Conservation (phyloP, 805 yeast species). For the Candida koratica region DNA sequence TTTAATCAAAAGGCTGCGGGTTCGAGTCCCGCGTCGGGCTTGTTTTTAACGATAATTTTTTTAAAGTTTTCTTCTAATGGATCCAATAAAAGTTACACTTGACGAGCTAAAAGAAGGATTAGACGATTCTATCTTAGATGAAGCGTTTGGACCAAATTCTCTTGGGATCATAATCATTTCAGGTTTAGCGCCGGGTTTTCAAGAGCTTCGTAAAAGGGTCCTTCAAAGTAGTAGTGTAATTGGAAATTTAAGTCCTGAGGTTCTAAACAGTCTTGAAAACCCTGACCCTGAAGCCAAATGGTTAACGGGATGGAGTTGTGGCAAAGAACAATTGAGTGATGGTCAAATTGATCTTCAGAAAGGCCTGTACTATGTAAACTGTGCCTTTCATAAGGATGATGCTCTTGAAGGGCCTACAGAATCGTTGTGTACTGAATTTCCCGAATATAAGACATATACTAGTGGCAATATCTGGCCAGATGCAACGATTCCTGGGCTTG, state of each 20-base stretch:
- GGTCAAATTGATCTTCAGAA: slow-evolving; percentile 48
- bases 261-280: slow-evolving; percentile 38
- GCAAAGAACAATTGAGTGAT: slow-evolving; percentile 45
- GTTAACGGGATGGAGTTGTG: slow-evolving; percentile 61
- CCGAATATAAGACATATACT: slow-evolving; percentile 41
- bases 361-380: slow-evolving; percentile 57
- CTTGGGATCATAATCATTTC: slow-evolving; percentile 51
- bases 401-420: slow-evolving; percentile 44
- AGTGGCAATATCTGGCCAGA: slow-evolving; percentile 53
- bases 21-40: slow-evolving; percentile 19
- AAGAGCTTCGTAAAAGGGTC: slow-evolving; percentile 38
- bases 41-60: slow-evolving; percentile 4
- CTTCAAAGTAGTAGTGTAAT: slow-evolving; percentile 40
- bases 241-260: slow-evolving; percentile 34
- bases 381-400: slow-evolving; percentile 48
- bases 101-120: slow-evolving; percentile 29
- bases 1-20: slow-evolving; percentile 28
- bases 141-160: slow-evolving; percentile 54
- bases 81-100: slow-evolving; percentile 30
- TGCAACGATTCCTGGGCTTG: slow-evolving; percentile 17
- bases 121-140: slow-evolving; percentile 26
- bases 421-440: slow-evolving; percentile 28
- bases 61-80: background rate
- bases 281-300: slow-evolving; percentile 47
- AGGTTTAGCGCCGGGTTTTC: slow-evolving; percentile 38